Conservation (phyloP, 2,329 filamentous ascomycete species). For the Exophiala mesophila region DNA sequence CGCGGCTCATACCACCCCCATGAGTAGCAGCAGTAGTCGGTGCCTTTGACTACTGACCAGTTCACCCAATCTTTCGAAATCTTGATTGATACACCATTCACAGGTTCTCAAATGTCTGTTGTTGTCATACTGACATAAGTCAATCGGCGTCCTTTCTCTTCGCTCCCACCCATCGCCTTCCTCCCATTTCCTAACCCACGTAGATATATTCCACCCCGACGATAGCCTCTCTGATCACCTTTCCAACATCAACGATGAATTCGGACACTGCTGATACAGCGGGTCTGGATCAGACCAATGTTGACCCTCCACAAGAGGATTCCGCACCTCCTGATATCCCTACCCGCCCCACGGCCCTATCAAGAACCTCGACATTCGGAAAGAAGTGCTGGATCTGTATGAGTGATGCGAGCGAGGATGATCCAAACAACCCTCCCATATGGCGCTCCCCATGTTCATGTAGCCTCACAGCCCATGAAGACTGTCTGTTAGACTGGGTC, state of each 20-base stretch:
- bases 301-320: slow-evolving; percentile 2
- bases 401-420: slow-evolving; percentile 60
- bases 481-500: slow-evolving; percentile 86
- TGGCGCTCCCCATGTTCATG: slow-evolving; percentile 92
- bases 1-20: no score
- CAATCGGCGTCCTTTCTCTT: no score
- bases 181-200: no score
- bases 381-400: slow-evolving; percentile 67
- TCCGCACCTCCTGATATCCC: slow-evolving; percentile 2
- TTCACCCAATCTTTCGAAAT: no score
- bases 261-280: slow-evolving; percentile 28
- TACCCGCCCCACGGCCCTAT: slow-evolving; percentile 14
- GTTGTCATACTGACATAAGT: no score
- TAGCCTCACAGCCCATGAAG: slow-evolving; percentile 83
- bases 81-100: no score
- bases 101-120: no score
- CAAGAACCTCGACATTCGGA: slow-evolving; percentile 32
- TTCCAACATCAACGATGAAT: slow-evolving; percentile 13
- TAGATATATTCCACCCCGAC: no score
- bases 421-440: slow-evolving; percentile 50
- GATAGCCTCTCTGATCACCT: no score
- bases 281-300: slow-evolving; percentile 17
- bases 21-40: no score
- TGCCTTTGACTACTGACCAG: no score
- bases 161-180: no score